Base-by-base conservation (phyloP, 2,329 filamentous ascomycete genomes). In the Aspergillus ustus region DNA sequence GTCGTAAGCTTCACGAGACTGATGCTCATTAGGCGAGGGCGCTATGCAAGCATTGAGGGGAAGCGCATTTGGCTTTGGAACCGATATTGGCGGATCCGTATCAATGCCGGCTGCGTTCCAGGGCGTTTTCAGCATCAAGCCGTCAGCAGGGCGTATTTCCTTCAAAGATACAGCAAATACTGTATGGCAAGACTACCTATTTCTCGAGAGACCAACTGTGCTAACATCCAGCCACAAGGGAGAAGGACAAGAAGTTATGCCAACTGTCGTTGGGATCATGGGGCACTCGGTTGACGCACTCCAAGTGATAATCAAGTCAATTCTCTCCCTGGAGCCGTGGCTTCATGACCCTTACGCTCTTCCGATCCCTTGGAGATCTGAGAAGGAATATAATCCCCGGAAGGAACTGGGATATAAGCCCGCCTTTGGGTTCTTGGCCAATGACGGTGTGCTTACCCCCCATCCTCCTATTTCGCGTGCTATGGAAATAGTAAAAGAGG, bases 311-410 rank as follows among this genome's bases (percentile, higher is more conserved):
- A 66, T 76, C 60, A 72, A 70, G 50, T 59, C 72, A 0, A 69
- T 81, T 2, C 60, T 80, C 4, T 66, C 65, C 3, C 52, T 71
- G 20, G 65, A 76, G 57, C 75, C 77, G 2, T 80, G 78, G 77
- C 60, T 66, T n/a, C 67, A 74, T 56, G 76, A 78, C 37, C 68
- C 75, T 7, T 73, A 72, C 45, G 72, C 75, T 2, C 61, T 77
- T 3, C 72, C 74, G 1, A 65, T 79, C 19, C 74, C 75, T 6
- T 79, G 77, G 77, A 64, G 76, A 46, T 50, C 51, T 15, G 57
- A 59, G 40, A 49, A 49, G 45, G 57, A 59, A 31, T 59, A 54
- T 50, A 52, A 50, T 40, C 50, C 57, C 28, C 51, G n/a, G 29
- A 17, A 44, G 19, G 51, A 54, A 11, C 45, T 20, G 19, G 20